Evolutionary conservation across 1,284 basidiomycete species (phyloP).

Genomic region (Trichosporon asahii): DNA sequence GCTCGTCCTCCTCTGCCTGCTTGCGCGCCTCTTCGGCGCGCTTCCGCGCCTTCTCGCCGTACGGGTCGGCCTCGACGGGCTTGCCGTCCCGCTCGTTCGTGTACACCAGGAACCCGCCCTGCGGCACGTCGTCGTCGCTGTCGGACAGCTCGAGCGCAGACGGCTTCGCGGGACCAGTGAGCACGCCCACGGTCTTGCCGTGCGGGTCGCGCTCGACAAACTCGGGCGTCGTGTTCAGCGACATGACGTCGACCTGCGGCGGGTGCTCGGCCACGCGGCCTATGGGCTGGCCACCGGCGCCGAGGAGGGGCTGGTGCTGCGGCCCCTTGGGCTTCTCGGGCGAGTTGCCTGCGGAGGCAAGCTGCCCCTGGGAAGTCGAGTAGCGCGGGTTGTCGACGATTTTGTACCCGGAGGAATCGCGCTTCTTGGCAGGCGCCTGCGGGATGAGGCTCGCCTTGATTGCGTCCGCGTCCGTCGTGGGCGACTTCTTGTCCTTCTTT

Average conservation of each 20-base stretch:
- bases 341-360: not conserved
- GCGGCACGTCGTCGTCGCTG: not conserved
- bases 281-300: not conserved
- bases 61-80: not conserved
- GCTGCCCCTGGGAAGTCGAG: not conserved
- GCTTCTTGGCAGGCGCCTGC: not conserved
- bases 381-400: not conserved
- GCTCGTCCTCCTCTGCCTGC: not conserved
- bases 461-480: not conserved
- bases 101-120: not conserved
- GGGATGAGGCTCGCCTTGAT: not conserved
- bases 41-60: slow-evolving; percentile 5
- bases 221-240: not conserved
- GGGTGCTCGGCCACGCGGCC: not conserved
- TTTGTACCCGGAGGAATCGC: not conserved
- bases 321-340: not conserved
- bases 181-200: not conserved
- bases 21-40: not conserved
- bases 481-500: not conserved
- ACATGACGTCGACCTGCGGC: not conserved
- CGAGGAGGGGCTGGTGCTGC: not conserved
- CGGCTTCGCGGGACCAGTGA: not conserved
- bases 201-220: not conserved
- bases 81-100: not conserved
- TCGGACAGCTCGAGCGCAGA: not conserved